Base-by-base conservation (phyloP, 2,329 filamentous ascomycete species). In the Pleomassaria siparia region DNA sequence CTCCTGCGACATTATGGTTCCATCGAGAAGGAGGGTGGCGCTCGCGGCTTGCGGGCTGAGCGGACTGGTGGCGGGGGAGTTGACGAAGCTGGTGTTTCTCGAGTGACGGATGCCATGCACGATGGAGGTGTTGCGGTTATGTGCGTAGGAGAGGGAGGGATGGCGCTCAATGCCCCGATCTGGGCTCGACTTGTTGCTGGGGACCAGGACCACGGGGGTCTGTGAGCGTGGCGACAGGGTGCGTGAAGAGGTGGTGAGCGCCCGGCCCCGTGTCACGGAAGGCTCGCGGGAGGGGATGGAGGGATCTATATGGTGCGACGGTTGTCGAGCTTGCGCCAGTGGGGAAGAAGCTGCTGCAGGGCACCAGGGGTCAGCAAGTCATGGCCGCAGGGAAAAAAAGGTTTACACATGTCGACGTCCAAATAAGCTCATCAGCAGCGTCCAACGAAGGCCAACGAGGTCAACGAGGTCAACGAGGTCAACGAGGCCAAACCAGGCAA, bases 71-170 rank as follows among this genome's bases (percentile, higher is more conserved):
- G 77, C 86, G 28, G 87, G 83, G 47, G 88, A 84, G 67, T 89
- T 91, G 55, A 85, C 84, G 64, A 87, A 84, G 74, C 91, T 96
- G 60, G 91, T 88, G 80, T 95, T 95, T 73, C 92, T 76, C 47
- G 82, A 87, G 72, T 99, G 94, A 70, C 96, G 91, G 58, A 95
- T 86, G 63, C 94, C 35, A 83, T 97, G 89, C 47, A 97, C 91
- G 60, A 97, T 96, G 40, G 92, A 97, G 0, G 92, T 95, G 75
- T 99, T 91, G 46, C 94, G 86, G 73, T 97, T 91, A 71, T 99
- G 91, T 50, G 89, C 89, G 77, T 97, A 86, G 13, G 79, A 80
- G 49, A 72, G 68, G 20, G 77, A 80, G 9, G 76, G 68, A 53
- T 78, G 79, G 53, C 79, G 72, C 54, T 81, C 78, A 49, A 76